These are phyloP conservation scores for Phoma sp. DNA, from an alignment of 2,329 filamentous ascomycete genomes.

Conservation along the genomic window DNA sequence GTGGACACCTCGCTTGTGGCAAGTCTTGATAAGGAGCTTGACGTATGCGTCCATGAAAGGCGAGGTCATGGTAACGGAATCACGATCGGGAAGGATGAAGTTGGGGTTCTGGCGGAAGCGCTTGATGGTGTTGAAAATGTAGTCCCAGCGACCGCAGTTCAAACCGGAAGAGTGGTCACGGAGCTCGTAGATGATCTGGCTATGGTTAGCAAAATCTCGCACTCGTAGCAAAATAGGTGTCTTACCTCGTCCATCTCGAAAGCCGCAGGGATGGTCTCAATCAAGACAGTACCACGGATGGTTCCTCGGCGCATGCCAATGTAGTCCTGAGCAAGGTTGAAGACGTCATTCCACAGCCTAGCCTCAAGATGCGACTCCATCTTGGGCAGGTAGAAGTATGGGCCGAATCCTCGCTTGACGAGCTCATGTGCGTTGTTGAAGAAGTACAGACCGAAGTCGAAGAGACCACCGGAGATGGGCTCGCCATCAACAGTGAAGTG, in stretches of 20 bases:
- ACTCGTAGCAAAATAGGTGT: too few species aligned
- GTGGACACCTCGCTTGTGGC: constrained; percentile 95
- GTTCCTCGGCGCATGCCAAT: constrained; percentile 88
- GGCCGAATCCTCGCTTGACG: constrained; percentile 81
- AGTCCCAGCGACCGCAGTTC: constrained; percentile 99
- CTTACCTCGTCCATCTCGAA: constrained; percentile 95
- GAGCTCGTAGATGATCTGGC: constrained; percentile 93
- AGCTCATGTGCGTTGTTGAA: constrained; percentile 96
- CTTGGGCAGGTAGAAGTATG: constrained; percentile 98
- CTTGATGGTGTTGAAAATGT: constrained; percentile 99
- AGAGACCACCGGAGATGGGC: constrained; percentile 88
- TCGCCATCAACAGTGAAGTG: constrained; percentile 95
- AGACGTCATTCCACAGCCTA: constrained; percentile 96
- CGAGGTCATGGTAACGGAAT: constrained; percentile 92
- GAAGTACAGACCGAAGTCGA: constrained; percentile 99
- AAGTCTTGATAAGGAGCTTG: constrained; percentile 96
- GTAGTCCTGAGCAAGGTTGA: constrained; percentile 94
- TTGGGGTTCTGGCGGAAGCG: constrained; percentile 95
- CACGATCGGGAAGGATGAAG: constrained; percentile 92
- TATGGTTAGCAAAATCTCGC: constrained; percentile 17
- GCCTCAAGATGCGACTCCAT: constrained; percentile 98
- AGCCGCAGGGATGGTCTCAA: constrained; percentile 95
- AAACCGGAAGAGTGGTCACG: constrained; percentile 94
- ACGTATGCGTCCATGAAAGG: constrained; percentile 99
- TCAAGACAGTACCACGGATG: constrained; percentile 92